A percentile compares a stretch with the other conserved stretches of the same genome.
phyloP scores from a whole-genome alignment of 164 flowering plant species.

The Kalanchoe fedtschenkoi region DNA sequence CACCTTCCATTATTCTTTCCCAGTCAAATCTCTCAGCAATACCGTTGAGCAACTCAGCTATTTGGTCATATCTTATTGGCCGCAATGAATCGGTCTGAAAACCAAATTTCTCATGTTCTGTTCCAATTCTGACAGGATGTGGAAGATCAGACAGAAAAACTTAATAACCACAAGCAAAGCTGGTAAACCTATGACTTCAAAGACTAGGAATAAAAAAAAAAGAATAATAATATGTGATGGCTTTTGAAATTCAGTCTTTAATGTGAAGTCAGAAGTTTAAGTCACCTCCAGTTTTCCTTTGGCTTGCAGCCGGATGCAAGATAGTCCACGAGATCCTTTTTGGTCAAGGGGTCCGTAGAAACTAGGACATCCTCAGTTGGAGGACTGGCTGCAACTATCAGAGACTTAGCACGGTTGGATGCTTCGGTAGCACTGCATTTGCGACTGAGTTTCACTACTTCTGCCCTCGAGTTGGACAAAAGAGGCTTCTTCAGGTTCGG shows the following conservation, averaged over 20 bases:
- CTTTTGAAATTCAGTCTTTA: not conserved
- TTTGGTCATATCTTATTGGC: constrained; percentile 84
- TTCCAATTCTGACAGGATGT: constrained; percentile 71
- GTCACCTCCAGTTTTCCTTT: constrained; percentile 90
- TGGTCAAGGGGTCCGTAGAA: constrained; percentile 77
- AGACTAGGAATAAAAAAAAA: not conserved
- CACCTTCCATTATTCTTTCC: constrained; percentile 96
- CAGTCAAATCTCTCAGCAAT: constrained; percentile 96
- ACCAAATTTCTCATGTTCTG: constrained; percentile 99
- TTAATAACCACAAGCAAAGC: no score
- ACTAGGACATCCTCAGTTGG: constrained; percentile 81
- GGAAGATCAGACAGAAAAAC: not conserved
- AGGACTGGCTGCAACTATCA: constrained; percentile 86
- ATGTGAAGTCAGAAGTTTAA: not conserved
- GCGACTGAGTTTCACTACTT: not conserved
- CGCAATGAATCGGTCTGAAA: constrained; percentile 62
- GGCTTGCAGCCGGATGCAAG: constrained; percentile 98
- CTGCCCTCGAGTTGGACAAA: not conserved
- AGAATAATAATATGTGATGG: not conserved
- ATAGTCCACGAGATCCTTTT: constrained; percentile 81
- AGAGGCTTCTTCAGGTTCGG: constrained; percentile 16
- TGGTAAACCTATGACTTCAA: no score
- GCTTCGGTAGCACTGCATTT: not conserved
- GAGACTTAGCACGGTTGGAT: constrained; percentile 19
- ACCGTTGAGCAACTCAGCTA: constrained; percentile 74